Base-by-base conservation (phyloP, 345 rosid genomes). In the Populus pruinosa region DNA sequence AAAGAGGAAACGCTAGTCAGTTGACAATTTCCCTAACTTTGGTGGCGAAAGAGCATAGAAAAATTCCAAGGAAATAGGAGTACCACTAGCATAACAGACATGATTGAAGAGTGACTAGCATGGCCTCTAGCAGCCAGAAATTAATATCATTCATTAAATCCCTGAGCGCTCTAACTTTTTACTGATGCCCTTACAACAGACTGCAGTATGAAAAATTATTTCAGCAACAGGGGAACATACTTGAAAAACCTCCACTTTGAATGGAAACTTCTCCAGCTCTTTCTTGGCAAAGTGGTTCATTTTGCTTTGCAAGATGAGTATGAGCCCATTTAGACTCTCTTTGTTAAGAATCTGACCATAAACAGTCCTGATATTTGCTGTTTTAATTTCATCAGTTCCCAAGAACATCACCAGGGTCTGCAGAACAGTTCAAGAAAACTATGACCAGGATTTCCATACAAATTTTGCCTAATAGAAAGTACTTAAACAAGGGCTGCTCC, bases 381-480 rank as follows among this genome's bases (percentile, higher is more conserved):
- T 29, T 65, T 53, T 73, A 23, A 86, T 39, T 21, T 84, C 85
- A 33, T 78, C 68, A 5, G 81, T 74, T 41, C 85, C 89, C 79
- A 80, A 55, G 82, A 80, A 86, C n/a, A 84, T 13, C 64, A 84
- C 87, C 79, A 80, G 25, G 9, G 76, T 77, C 89, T 84, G 76
- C 70, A 20, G 66, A 31, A 20, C 43, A 63, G 14, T 33, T 23
- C 18, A 67, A 10, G 0, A 77, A 36, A 8, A 25, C 5, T 17
- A 47, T 17, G 23, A 71, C 64, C 25, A 59, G 49, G 49, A 44
- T 11, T 44, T 44, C 49, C 49, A 44, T 44, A 44, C 49, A 44
- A 44, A 12, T 44, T 44, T 44, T 44, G 49, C 49, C 14, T 44
- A 3, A 39, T 12, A 44, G 49, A 44, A 44, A 44, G 13, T 44